Evolutionary conservation across 768 basidiomycete species (phyloP), one percentile per base, ranked within the genome.

Genomic region (Podaxis sp.): DNA sequence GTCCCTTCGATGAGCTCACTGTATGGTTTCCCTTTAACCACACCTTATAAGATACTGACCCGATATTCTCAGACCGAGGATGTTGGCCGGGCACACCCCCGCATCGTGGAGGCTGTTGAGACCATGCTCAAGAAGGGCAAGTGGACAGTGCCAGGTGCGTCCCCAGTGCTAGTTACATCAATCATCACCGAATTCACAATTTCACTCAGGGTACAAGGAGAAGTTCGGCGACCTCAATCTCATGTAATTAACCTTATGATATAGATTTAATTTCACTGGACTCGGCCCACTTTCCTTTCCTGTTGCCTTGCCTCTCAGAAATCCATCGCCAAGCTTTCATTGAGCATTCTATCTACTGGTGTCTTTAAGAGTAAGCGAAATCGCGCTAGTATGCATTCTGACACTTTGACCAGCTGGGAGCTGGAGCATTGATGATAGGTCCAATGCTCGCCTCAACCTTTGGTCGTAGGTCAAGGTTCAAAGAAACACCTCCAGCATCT

Each of bases 81-180:
- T 63, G 91, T 98, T 67, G 87, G 88, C 66, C 82, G 88, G 63
- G 96, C 96, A 25, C 90, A 97, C 76, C 97, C 97, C 16, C 92
- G 93, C 74, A 87, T 98, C 73, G 78, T 81, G 40, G 87, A 97
- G 76, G 87, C 90, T 46, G 92, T 97, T 62, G 93, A 98, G 78
- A 90, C 82, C 66, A 96, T 97, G 94, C 74, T 98, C 64, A 88
- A 90, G 85, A 95, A 98, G 79, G 95, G 95, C 76, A 97, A 98
- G 80, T 97, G 93, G 90, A 93, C 90, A 69, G 95, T 98, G 61
- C 96, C 96, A 69, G 95, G 95, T 89, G 71, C 57, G 80, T 69
- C 35, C 14, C 6, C 4, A 23, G 1, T 35, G 32, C 37, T 50
- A 36, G 59, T 7, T 21, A 48, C 52, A 4, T 25, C 37, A 2